Percentiles rank a stretch among this genome's conserved stretches.
These are phyloP conservation scores for Rhodotorula sp. DNA, from an alignment of 1,284 basidiomycete genomes.

Conservation along the genomic window DNA sequence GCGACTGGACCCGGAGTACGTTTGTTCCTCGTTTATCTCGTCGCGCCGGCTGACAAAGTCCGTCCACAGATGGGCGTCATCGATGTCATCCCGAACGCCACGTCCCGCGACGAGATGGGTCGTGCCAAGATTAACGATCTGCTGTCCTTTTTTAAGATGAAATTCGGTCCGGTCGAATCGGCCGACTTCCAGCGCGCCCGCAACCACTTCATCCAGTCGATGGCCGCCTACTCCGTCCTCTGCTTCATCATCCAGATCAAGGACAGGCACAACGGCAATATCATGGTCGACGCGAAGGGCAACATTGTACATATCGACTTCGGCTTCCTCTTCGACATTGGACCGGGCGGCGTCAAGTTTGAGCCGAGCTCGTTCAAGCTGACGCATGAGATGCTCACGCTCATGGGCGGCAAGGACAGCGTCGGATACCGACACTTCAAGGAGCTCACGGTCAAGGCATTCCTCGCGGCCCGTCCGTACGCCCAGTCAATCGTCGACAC, in stretches of 20 bases:
- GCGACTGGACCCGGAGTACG: conserved; percentile 92
- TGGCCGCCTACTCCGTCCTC: conserved; percentile 99
- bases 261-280: conserved; percentile 97
- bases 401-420: conserved; percentile 93
- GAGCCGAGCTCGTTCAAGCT: conserved; percentile 97
- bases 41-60: conserved; percentile 8
- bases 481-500: conserved; percentile 84
- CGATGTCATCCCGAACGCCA: conserved; percentile 96
- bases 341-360: conserved; percentile 76
- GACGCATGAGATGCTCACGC: conserved; percentile 92
- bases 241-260: conserved; percentile 98
- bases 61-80: conserved; percentile 84
- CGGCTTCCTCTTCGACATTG: conserved; percentile 98
- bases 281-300: conserved; percentile 97
- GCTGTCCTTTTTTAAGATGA: conserved; percentile 88
- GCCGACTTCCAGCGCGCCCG: conserved; percentile 89
- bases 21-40: conserved; percentile 29
- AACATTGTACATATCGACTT: conserved; percentile 97
- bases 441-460: conserved; percentile 91
- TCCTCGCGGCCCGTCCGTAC: conserved; percentile 88
- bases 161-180: conserved; percentile 86
- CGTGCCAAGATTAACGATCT: conserved; percentile 97
- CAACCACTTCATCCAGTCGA: conserved; percentile 95
- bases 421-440: conserved; percentile 93
- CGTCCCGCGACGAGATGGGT: conserved; percentile 99